These are phyloP conservation scores for Cochlearia excelsa DNA, from an alignment of 345 rosid genomes.

Conservation along the genomic window DNA sequence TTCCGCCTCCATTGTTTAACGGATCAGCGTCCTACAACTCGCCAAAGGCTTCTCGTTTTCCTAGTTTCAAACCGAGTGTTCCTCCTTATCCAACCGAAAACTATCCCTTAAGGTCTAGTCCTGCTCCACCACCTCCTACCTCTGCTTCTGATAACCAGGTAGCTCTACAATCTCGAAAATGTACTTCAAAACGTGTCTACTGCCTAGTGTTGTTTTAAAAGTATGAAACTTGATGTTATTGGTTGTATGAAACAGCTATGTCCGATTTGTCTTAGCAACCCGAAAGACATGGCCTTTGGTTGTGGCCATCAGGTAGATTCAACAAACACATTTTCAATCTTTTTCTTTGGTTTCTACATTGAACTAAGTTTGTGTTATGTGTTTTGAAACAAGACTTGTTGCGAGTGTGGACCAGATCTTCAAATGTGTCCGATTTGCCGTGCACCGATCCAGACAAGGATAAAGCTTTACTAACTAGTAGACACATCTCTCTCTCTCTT, in stretches of 20 bases:
- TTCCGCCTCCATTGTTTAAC: conserved; percentile 63
- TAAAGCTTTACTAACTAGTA: conserved; percentile 68
- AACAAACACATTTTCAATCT: neutral
- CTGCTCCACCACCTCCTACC: conserved; percentile 50
- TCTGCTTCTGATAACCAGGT: conserved; percentile 68
- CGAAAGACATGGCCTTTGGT: conserved; percentile 91
- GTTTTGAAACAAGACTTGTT: conserved; percentile 60
- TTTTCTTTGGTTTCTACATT: neutral
- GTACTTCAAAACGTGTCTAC: conserved; percentile 1
- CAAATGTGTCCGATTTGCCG: conserved; percentile 78
- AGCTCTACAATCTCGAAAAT: conserved; percentile 1
- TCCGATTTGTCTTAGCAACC: conserved; percentile 67
- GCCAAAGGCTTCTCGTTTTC: conserved; percentile 39
- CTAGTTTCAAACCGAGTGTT: conserved; percentile 56
- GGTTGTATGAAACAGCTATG: conserved; percentile 56
- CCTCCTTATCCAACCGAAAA: conserved; percentile 49
- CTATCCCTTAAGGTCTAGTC: conserved; percentile 39
- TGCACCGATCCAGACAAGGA: conserved; percentile 64
- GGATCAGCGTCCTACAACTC: conserved; percentile 42
- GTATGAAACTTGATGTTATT: conserved; percentile 2
- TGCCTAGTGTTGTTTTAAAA: neutral
- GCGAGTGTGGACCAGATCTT: conserved; percentile 78
- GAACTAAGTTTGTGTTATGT: conserved; percentile 16
- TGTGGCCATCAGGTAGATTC: conserved; percentile 91
- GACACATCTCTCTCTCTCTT: conserved; percentile 13